Percentiles rank a stretch among this genome's conserved stretches.
Conservation (phyloP, 2,329 filamentous ascomycete species). For the Neopestalotiopsis sp. region DNA sequence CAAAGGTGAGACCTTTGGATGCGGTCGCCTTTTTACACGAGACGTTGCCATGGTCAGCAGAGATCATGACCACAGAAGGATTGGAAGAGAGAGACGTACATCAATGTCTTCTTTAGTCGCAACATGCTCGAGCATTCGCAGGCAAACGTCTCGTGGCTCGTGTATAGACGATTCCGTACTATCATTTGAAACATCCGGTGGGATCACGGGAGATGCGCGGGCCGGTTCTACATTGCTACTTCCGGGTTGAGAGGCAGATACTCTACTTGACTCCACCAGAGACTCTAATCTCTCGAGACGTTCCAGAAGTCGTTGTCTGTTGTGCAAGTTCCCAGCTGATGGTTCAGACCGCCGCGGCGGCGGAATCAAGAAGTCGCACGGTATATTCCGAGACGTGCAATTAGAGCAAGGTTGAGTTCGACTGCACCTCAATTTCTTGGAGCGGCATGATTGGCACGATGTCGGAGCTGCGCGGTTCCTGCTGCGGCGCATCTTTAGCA, state of each 20-base stretch:
- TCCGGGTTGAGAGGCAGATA: neutral
- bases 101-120: neutral
- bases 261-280: constrained; percentile 20
- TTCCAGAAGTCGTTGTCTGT: constrained; percentile 19
- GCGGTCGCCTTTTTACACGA: neutral
- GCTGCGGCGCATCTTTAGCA: constrained; percentile 21
- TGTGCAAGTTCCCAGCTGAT: neutral
- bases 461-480: constrained; percentile 23
- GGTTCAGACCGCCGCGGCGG: constrained; percentile 18
- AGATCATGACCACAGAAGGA: neutral
- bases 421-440: constrained; percentile 27
- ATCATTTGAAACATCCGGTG: too few species aligned
- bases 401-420: constrained; percentile 27
- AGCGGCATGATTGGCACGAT: constrained; percentile 27
- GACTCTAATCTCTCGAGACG: constrained; percentile 27
- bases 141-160: neutral
- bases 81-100: neutral
- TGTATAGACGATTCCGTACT: neutral
- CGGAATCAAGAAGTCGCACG: constrained; percentile 23
- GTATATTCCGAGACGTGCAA: constrained; percentile 23
- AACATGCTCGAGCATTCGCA: neutral
- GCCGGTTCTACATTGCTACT: neutral
- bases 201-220: neutral
- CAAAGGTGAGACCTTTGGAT: constrained; percentile 24
- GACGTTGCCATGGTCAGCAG: neutral